Base-by-base conservation (phyloP, 768 basidiomycete genomes). In the Phylloporus rhodoxanthus region DNA sequence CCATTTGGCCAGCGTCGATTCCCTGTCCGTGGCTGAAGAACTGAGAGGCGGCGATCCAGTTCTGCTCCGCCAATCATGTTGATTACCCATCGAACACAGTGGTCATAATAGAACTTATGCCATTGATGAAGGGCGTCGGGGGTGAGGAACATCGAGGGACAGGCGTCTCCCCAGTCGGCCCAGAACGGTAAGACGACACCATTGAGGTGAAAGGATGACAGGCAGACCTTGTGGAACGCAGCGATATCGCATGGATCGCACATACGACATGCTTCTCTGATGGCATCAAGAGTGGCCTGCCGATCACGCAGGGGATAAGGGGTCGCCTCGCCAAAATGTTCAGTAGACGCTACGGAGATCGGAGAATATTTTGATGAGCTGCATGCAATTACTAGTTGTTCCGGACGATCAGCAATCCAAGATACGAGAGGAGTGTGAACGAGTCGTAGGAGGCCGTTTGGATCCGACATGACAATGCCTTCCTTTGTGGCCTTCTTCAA, bases 151-250 rank as follows among this genome's bases (percentile, higher is more conserved):
- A 11, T 2, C 3, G 58, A 54, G 1, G 60, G 60, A 7, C 60
- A 52, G 1, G 59, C 50, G 8, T 56, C 15, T 2, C 51, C 34
- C 66, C 63, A 68, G 34, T 65, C 57, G 0, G 49, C 28, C 70
- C 69, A 74, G 50, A 74, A 72, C 2, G 65, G 72, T 2, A 13
- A 11, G n/a, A 48, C 33, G 3, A 56, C 45, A 19, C 48, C 33
- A 21, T 43, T 49, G 1, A 37, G 19, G 1, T 8, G 15, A 13
- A 25, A 25, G n/a, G 26, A 11, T 3, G 8, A 1, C 30, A 51
- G 29, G 9, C 45, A 51, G 5, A 21, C 10, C 6, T 46, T 51
- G n/a, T 51, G 33, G 7, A 51, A 51, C 1, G 20, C 8, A 1
- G 26, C 10, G 3, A 51, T 42, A 6, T 46, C 11, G 13, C 20